A percentile compares a stretch with the other conserved stretches of the same genome.
These are phyloP conservation scores for Salvia splendens DNA, from an alignment of 257 asterid species.

Conservation along the genomic window DNA sequence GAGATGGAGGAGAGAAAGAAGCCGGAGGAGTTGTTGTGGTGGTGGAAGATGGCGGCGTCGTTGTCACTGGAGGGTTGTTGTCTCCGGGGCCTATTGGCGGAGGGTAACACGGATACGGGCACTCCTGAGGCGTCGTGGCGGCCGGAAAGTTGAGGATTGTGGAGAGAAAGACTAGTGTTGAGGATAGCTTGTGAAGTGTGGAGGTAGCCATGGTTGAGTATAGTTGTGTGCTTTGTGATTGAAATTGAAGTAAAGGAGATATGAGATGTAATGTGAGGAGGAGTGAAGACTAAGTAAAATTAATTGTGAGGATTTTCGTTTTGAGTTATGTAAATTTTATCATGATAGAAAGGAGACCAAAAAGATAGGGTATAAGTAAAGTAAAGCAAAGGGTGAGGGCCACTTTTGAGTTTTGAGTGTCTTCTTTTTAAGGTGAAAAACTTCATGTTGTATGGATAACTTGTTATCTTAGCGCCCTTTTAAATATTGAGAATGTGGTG, in stretches of 20 bases:
- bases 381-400: constrained; percentile 26
- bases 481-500: too few species aligned
- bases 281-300: constrained; percentile 44
- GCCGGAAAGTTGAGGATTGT: constrained; percentile 45
- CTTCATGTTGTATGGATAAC: too few species aligned
- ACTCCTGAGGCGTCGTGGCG: constrained; percentile 56
- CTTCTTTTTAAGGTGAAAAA: too few species aligned
- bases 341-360: constrained; percentile 34
- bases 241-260: too few species aligned
- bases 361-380: constrained; percentile 41
- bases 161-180: constrained; percentile 34
- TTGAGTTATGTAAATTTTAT: constrained; percentile 27
- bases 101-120: constrained; percentile 91
- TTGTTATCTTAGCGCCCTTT: too few species aligned
- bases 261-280: background rate
- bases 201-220: constrained; percentile 45
- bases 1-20: constrained; percentile 42
- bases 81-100: constrained; percentile 72
- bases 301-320: constrained; percentile 2
- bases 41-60: constrained; percentile 48
- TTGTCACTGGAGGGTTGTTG: constrained; percentile 46
- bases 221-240: constrained; percentile 13
- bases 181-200: constrained; percentile 41
- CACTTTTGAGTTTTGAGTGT: constrained; percentile 16
- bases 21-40: background rate